Conservation (phyloP, 2,329 filamentous ascomycete genomes). For the Sporothrix schenckii region DNA sequence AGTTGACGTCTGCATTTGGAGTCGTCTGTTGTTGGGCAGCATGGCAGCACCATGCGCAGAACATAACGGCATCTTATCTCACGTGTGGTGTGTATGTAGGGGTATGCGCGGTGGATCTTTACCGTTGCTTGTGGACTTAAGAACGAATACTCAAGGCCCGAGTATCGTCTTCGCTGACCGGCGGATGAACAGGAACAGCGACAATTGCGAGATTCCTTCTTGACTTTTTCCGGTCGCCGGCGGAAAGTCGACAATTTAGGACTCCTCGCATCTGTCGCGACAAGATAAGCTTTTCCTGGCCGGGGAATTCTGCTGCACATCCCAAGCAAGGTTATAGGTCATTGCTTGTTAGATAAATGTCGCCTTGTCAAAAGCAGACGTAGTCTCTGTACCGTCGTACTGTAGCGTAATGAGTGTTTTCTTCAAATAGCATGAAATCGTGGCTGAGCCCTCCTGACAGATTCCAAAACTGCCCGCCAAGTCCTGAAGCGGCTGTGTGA, state of each 20-base stretch:
- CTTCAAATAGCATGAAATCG: slow-evolving; percentile 34
- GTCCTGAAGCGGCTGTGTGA: slow-evolving; percentile 4
- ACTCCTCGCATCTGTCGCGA: neutral
- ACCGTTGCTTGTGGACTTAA: neutral
- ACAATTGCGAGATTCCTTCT: neutral
- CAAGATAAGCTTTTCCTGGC: slow-evolving; percentile 13
- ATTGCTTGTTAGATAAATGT: neutral
- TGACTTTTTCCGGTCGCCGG: neutral
- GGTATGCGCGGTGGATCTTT: neutral
- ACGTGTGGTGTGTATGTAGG: neutral
- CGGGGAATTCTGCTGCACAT: neutral
- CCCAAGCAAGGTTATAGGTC: neutral
- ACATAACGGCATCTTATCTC: slow-evolving; percentile 4
- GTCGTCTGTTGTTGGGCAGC: slow-evolving; percentile 5
- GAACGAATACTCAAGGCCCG: too few relatives aligned
- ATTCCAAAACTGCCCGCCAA: neutral
- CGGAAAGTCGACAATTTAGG: neutral
- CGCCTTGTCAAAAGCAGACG: neutral
- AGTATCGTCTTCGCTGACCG: neutral
- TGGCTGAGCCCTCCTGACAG: slow-evolving; percentile 30
- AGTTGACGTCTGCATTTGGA: neutral
- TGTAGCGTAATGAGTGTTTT: slow-evolving; percentile 24
- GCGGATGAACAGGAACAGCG: slow-evolving; percentile 1
- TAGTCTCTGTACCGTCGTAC: neutral
- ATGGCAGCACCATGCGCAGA: slow-evolving; percentile 13